Conservation (phyloP, 1,284 basidiomycete species). For the Sporisorium scitamineum region DNA sequence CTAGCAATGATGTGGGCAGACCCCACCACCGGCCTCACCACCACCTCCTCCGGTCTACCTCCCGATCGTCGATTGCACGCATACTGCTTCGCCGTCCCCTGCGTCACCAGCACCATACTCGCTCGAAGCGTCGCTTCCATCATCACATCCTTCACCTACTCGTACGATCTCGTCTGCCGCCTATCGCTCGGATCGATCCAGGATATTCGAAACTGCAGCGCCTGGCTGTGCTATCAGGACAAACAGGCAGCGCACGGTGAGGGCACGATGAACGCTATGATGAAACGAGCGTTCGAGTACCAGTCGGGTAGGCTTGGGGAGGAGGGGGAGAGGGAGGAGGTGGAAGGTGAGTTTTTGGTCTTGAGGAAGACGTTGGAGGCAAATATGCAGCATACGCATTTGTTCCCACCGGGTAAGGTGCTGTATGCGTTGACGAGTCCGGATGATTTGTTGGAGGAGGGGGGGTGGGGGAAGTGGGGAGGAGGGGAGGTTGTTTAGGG, state of each 20-base stretch:
- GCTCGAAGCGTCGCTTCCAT: constrained; percentile 75
- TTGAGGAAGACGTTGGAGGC: constrained; percentile 85
- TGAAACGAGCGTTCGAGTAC: constrained; percentile 55
- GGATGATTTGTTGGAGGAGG: constrained; percentile 69
- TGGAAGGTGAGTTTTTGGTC: constrained; percentile 71
- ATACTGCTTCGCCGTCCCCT: constrained; percentile 84
- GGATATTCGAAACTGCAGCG: constrained; percentile 79
- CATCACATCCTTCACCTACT: constrained; percentile 82
- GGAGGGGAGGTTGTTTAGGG: constrained; percentile 35
- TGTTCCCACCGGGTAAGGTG: constrained; percentile 83
- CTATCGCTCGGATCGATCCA: constrained; percentile 81
- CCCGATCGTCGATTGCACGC: constrained; percentile 77
- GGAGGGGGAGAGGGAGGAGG: neutral
- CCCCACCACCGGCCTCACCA: constrained; percentile 52
- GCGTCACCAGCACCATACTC: constrained; percentile 75
- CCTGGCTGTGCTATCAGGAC: constrained; percentile 81
- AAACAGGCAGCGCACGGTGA: constrained; percentile 28
- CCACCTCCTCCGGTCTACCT: constrained; percentile 73
- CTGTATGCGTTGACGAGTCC: constrained; percentile 81
- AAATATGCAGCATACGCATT: constrained; percentile 80
- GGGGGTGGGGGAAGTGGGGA: neutral
- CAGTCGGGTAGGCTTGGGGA: constrained; percentile 38
- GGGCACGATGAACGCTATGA: constrained; percentile 45
- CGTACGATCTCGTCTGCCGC: constrained; percentile 82
- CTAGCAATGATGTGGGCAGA: constrained; percentile 88